phyloP scores from a whole-genome alignment of 352 stramenopile genomes.

The Phytophthora boehmeriae region DNA sequence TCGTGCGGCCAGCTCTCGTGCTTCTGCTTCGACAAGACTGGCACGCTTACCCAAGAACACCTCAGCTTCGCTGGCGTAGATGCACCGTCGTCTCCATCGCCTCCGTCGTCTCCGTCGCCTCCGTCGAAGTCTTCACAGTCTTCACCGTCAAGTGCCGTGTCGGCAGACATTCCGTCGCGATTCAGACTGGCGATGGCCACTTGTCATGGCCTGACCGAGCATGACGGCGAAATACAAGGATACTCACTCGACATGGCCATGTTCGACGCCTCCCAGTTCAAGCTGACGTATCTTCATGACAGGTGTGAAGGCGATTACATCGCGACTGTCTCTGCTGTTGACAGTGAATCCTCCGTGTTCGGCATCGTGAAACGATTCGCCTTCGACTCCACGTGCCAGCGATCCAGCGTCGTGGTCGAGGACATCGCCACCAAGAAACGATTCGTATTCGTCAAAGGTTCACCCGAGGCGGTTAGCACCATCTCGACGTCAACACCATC shows the following conservation, averaged over 20 bases:
- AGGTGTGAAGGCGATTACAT: constrained; percentile 23
- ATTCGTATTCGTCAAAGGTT: constrained; percentile 61
- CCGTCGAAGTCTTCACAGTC: too few relatives aligned
- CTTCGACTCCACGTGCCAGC: constrained; percentile 59
- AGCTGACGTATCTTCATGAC: constrained; percentile 21
- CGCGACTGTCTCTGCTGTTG: constrained; percentile 24
- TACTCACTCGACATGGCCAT: constrained; percentile 61
- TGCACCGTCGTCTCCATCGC: constrained; percentile 2
- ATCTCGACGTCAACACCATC: constrained; percentile 44
- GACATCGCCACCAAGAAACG: constrained; percentile 38
- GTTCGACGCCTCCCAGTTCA: constrained; percentile 45
- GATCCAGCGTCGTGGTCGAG: constrained; percentile 53
- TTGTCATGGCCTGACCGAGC: constrained; percentile 46
- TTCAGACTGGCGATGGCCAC: constrained; percentile 48
- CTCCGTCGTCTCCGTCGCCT: background rate
- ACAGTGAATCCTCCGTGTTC: constrained; percentile 35
- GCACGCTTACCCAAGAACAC: constrained; percentile 56
- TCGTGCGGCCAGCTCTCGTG: constrained; percentile 56
- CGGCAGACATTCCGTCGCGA: constrained; percentile 15
- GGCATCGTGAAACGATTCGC: constrained; percentile 55
- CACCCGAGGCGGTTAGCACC: constrained; percentile 44
- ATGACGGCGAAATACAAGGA: constrained; percentile 40
- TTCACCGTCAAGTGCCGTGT: too few relatives aligned
- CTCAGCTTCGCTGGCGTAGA: constrained; percentile 50
- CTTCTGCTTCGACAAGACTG: constrained; percentile 78